Percentiles rank a stretch among this genome's conserved stretches.
Evolutionary conservation across 257 asterid genomes (phyloP).

Genomic region (Plantago major): DNA sequence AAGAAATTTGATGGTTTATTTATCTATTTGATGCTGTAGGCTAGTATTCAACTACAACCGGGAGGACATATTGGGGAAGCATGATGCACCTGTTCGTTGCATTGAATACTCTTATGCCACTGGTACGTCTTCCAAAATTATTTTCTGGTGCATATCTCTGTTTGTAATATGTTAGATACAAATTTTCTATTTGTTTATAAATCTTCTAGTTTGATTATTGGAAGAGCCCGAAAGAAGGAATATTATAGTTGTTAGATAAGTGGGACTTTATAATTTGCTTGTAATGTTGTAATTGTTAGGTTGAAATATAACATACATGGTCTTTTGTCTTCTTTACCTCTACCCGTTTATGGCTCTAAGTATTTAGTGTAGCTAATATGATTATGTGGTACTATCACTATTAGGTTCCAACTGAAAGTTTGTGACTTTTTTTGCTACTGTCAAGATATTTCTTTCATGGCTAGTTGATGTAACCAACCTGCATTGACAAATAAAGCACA

Average conservation of each 20-base stretch:
- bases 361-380: too few relatives aligned
- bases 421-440: neutral
- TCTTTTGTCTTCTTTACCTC: too few relatives aligned
- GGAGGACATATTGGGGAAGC: slow-evolving; percentile 17
- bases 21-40: slow-evolving; percentile 31
- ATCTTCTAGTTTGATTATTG: neutral
- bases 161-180: neutral
- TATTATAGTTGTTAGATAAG: neutral
- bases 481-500: neutral
- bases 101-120: slow-evolving; percentile 59
- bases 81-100: slow-evolving; percentile 29
- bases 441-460: neutral
- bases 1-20: neutral
- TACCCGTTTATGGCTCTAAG: neutral
- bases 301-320: neutral
- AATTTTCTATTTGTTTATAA: neutral
- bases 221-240: neutral
- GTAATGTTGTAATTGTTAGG: neutral
- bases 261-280: neutral
- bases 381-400: too few relatives aligned
- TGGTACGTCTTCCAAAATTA: slow-evolving; percentile 26
- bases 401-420: too few relatives aligned
- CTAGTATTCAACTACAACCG: slow-evolving; percentile 53
- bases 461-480: neutral
- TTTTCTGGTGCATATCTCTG: neutral